These are phyloP conservation scores for Spiraea crenata DNA, from an alignment of 331 rosid species.

Conservation along the genomic window DNA sequence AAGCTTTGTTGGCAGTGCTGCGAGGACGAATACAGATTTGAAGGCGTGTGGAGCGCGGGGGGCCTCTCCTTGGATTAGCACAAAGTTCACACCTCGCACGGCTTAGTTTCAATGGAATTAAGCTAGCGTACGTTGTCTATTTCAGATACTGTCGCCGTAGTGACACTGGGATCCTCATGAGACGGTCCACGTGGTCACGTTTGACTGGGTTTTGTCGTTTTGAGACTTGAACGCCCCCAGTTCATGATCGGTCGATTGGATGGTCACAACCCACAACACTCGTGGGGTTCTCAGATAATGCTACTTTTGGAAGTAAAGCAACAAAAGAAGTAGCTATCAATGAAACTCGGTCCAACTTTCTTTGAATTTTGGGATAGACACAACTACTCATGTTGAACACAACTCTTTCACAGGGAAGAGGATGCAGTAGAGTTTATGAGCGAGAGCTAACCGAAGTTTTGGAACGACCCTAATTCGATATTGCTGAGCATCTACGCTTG, in stretches of 20 bases:
- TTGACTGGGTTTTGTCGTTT: slow-evolving; percentile 35
- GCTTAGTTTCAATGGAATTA: slow-evolving; percentile 22
- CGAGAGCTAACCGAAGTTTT: too few species aligned
- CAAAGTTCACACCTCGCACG: slow-evolving; percentile 32
- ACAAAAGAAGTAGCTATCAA: slow-evolving; percentile 40
- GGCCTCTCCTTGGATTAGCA: slow-evolving; percentile 22
- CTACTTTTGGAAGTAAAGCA: slow-evolving; percentile 23
- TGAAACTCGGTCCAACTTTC: slow-evolving; percentile 24
- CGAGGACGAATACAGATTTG: slow-evolving; percentile 27
- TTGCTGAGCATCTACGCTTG: too few species aligned
- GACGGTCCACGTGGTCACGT: slow-evolving; percentile 25
- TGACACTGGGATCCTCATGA: slow-evolving; percentile 24
- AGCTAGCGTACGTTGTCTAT: slow-evolving; percentile 24
- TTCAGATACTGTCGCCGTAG: slow-evolving; percentile 27
- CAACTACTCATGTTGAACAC: slow-evolving; percentile 17
- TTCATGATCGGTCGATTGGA: slow-evolving; percentile 14
- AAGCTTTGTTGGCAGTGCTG: slow-evolving; percentile 31
- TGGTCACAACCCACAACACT: slow-evolving; percentile 20
- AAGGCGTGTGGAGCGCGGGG: slow-evolving; percentile 12
- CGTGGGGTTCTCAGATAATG: slow-evolving; percentile 3
- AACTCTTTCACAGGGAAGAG: too few species aligned
- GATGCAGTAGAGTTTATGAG: too few species aligned
- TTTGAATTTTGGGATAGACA: slow-evolving; percentile 53
- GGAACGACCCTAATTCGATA: too few species aligned
- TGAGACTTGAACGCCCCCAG: slow-evolving; percentile 10